Evolutionary conservation across 2,329 filamentous ascomycete genomes (phyloP).

Genomic region (Hortaea sp.): DNA sequence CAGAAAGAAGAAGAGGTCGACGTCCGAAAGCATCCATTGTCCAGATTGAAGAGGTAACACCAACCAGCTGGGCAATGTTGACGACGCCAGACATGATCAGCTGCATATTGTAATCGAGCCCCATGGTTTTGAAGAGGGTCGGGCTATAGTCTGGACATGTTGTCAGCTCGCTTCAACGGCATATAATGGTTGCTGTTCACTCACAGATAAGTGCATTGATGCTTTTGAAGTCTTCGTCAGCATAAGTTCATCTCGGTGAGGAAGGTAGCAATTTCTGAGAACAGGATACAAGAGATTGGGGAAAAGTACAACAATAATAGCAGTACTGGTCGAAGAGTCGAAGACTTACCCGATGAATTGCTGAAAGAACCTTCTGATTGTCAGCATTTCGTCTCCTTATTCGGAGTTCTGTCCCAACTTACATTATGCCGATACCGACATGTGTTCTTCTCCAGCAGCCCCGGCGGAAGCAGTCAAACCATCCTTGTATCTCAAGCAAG

Average conservation of each 20-base stretch:
- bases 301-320: too few relatives aligned
- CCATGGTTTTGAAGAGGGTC: conserved; percentile 33
- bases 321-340: too few relatives aligned
- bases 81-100: conserved; percentile 33
- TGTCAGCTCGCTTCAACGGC: too few relatives aligned
- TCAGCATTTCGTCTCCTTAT: background rate
- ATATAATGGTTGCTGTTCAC: background rate
- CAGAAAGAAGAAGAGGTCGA: conserved; percentile 29
- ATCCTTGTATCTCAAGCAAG: conserved; percentile 36
- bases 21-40: conserved; percentile 35
- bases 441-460: conserved; percentile 39
- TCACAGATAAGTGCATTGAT: conserved; percentile 36
- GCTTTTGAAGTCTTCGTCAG: background rate
- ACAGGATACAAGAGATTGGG: too few relatives aligned
- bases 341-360: conserved; percentile 29
- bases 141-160: conserved; percentile 31
- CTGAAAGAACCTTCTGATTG: conserved; percentile 33
- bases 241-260: too few relatives aligned
- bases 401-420: conserved; percentile 15
- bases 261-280: too few relatives aligned
- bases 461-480: conserved; percentile 39
- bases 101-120: conserved; percentile 27
- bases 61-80: conserved; percentile 34
- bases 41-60: conserved; percentile 31
- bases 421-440: conserved; percentile 44